These are phyloP conservation scores for Arthrinium phaeospermum DNA, from an alignment of 2,329 filamentous ascomycete species.

Conservation along the genomic window DNA sequence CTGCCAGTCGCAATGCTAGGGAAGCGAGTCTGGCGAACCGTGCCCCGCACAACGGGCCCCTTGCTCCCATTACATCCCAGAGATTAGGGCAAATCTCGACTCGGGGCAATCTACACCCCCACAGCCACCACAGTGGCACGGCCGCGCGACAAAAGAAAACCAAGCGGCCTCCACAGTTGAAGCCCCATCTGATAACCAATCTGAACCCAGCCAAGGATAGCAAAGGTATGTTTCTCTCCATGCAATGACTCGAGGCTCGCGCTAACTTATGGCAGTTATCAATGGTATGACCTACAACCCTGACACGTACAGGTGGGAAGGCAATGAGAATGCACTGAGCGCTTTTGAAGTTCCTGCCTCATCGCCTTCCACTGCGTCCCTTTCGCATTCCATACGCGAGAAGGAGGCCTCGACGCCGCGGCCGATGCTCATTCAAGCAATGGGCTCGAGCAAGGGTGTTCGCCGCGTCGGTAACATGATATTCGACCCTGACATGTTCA, in stretches of 20 bases:
- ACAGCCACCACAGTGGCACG: constrained; percentile 44
- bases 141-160: constrained; percentile 60
- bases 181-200: constrained; percentile 89
- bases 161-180: constrained; percentile 64
- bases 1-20: constrained; percentile 68
- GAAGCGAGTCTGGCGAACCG: constrained; percentile 68
- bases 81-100: constrained; percentile 59
- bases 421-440: constrained; percentile 88
- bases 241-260: neutral
- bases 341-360: constrained; percentile 74
- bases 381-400: constrained; percentile 54
- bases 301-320: constrained; percentile 86
- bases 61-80: constrained; percentile 61
- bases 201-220: constrained; percentile 75
- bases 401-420: constrained; percentile 66
- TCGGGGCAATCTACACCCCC: constrained; percentile 52
- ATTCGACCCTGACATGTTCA: constrained; percentile 96
- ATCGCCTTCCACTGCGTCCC: constrained; percentile 57
- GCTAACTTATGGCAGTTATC: constrained; percentile 51
- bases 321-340: constrained; percentile 85
- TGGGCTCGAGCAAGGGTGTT: constrained; percentile 82
- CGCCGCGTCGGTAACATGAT: constrained; percentile 98
- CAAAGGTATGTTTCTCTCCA: constrained; percentile 68
- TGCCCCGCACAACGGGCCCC: constrained; percentile 57
- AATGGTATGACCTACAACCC: constrained; percentile 98